These are phyloP conservation scores for Nicotiana otophora DNA, from an alignment of 257 asterid species.

Conservation along the genomic window DNA sequence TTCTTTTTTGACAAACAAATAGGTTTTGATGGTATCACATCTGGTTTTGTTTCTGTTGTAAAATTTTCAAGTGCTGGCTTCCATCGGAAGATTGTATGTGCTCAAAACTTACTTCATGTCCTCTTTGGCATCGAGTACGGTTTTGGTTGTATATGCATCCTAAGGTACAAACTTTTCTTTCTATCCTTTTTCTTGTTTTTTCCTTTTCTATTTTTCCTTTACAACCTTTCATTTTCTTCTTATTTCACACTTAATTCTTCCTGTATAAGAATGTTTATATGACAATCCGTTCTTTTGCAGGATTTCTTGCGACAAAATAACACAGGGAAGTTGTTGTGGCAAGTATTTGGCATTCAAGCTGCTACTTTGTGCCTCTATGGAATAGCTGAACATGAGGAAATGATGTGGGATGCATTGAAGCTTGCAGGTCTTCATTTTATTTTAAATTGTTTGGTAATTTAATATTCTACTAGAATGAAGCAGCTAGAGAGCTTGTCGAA, in stretches of 20 bases:
- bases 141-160: slow-evolving; percentile 99
- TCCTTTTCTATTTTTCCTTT: background rate
- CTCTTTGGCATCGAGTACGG: slow-evolving; percentile 59
- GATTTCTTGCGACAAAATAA: slow-evolving; percentile 93
- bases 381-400: slow-evolving; percentile 79
- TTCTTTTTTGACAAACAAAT: background rate
- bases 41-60: background rate
- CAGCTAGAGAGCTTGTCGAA: background rate
- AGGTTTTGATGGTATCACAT: background rate
- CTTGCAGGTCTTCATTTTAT: slow-evolving; percentile 42
- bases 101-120: slow-evolving; percentile 38
- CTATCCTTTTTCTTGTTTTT: background rate
- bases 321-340: slow-evolving; percentile 94
- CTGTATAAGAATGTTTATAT: background rate
- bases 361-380: slow-evolving; percentile 85
- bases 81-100: slow-evolving; percentile 79
- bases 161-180: slow-evolving; percentile 45
- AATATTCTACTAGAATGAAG: slow-evolving; percentile 1
- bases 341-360: slow-evolving; percentile 69
- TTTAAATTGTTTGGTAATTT: background rate
- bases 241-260: background rate
- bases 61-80: slow-evolving; percentile 78
- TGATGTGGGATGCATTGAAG: slow-evolving; percentile 77
- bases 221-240: slow-evolving; percentile 1
- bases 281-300: slow-evolving; percentile 31